These are phyloP conservation scores for Mycena chlorophos DNA, from an alignment of 768 basidiomycete species.

Conservation along the genomic window DNA sequence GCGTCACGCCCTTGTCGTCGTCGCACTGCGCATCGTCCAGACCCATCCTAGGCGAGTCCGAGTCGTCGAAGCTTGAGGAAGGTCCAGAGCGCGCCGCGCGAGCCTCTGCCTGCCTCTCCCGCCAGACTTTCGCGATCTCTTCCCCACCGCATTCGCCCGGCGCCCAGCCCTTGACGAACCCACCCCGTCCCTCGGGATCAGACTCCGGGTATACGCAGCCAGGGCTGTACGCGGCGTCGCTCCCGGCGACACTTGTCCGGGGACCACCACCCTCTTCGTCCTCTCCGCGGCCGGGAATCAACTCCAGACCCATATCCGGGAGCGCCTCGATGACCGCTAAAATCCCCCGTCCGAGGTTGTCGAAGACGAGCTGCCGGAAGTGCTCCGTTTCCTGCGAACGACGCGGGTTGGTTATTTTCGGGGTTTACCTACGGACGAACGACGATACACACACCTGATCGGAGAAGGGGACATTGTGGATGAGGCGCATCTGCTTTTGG, in stretches of 20 bases:
- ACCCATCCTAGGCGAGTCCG: too few relatives aligned
- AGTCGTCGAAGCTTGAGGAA: too few relatives aligned
- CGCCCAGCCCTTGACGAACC: background rate
- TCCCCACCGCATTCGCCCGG: background rate
- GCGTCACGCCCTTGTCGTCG: too few relatives aligned
- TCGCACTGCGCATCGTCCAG: too few relatives aligned
- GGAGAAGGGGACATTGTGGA: conserved; percentile 86
- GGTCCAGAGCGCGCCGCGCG: too few relatives aligned
- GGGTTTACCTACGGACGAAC: background rate
- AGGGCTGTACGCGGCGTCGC: too few relatives aligned
- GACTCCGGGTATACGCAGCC: background rate
- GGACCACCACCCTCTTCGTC: too few relatives aligned
- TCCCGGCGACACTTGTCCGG: too few relatives aligned
- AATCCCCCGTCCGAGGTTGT: conserved; percentile 87
- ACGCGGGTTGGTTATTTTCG: conserved; percentile 37
- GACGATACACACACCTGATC: conserved; percentile 72
- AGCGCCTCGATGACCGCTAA: conserved; percentile 81
- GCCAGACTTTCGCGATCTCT: background rate
- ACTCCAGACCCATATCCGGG: conserved; percentile 82
- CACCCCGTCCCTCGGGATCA: background rate
- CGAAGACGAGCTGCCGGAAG: conserved; percentile 90
- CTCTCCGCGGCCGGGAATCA: conserved; percentile 54
- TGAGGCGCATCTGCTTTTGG: conserved; percentile 97
- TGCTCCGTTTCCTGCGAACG: conserved; percentile 81
- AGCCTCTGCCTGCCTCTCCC: background rate